phyloP scores from a whole-genome alignment of 2,329 filamentous ascomycete species.

The Phaeoacremonium minimum region DNA sequence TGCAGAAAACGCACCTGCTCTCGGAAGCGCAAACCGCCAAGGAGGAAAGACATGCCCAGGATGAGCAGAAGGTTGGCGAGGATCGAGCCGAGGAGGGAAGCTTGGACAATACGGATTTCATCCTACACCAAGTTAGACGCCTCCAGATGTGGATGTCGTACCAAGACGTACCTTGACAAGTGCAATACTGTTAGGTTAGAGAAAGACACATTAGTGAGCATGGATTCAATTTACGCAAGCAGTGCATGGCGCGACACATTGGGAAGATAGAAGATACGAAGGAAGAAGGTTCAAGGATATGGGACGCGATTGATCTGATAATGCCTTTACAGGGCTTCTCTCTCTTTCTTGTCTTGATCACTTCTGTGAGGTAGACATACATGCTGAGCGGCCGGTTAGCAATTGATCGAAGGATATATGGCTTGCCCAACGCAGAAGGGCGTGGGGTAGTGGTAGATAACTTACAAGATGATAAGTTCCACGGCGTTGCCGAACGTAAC shows the following conservation, averaged over 20 bases:
- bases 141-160: not conserved
- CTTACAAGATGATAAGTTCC: constrained; percentile 72
- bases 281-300: constrained; percentile 23
- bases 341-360: constrained; percentile 40
- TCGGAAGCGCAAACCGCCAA: constrained; percentile 80
- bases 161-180: constrained; percentile 55
- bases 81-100: constrained; percentile 84
- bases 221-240: constrained; percentile 13
- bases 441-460: constrained; percentile 7
- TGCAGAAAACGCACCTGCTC: constrained; percentile 61
- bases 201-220: constrained; percentile 27
- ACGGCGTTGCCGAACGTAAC: constrained; percentile 78
- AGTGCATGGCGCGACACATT: not conserved
- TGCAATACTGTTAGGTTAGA: constrained; percentile 56
- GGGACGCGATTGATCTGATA: constrained; percentile 41
- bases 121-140: constrained; percentile 41
- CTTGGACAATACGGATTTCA: constrained; percentile 88
- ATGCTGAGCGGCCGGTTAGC: constrained; percentile 35
- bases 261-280: constrained; percentile 1
- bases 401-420: not conserved
- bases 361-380: constrained; percentile 40
- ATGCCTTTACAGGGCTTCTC: constrained; percentile 60
- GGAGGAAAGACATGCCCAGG: constrained; percentile 84
- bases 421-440: not conserved
- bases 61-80: constrained; percentile 84